Base-by-base conservation (phyloP, 805 yeast genomes). In the Yarrowia hollandica region DNA sequence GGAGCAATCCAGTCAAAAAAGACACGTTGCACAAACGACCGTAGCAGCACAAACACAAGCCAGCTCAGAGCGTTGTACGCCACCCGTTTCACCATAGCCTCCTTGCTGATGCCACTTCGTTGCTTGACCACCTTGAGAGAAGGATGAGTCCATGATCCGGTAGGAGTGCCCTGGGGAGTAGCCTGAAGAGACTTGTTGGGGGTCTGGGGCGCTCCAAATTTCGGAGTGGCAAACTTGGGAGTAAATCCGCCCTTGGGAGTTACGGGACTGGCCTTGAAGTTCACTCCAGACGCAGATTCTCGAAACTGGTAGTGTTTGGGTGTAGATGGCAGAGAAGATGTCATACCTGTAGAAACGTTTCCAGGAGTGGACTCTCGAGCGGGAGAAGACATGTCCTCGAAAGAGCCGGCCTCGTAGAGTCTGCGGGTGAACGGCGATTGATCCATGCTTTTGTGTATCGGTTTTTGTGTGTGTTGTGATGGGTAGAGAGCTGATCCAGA, bases 11-110 rank as follows among this genome's bases (percentile, higher is more conserved):
- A 52, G 26, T 52, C 58, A 19, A 14, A 31, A 10, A 35, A 34
- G 15, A 52, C 33, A 4, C 44, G 34, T 2, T 25, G 77, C 82
- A 65, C 79, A 83, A 7, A 91, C 90, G 64, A 86, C 77, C 25
- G 88, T 82, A 60, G 90, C 90, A 12, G 86, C 85, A 64, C 87
- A 86, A 21, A 88, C 90, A 68, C 94, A 91, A 1, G 91, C 88
- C 59, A 87, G 75, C 63, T 86, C 81, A 4, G 91, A 19, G 28
- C 33, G 11, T 52, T 52, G 26, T 35, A 35, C 5, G 35, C 44
- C 15, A 52, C 44, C n/a, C 58, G 42, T 10, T 52, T 52, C 7
- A 37, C 28, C 35, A 52, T 16, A 0, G 38, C 31, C 18, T 52
- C 58, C n/a, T 35, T 35, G 44, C 44, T 35, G 26, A 52, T 25